Evolutionary conservation across 2,329 filamentous ascomycete genomes (phyloP).

Genomic region (Talaromyces sp.): DNA sequence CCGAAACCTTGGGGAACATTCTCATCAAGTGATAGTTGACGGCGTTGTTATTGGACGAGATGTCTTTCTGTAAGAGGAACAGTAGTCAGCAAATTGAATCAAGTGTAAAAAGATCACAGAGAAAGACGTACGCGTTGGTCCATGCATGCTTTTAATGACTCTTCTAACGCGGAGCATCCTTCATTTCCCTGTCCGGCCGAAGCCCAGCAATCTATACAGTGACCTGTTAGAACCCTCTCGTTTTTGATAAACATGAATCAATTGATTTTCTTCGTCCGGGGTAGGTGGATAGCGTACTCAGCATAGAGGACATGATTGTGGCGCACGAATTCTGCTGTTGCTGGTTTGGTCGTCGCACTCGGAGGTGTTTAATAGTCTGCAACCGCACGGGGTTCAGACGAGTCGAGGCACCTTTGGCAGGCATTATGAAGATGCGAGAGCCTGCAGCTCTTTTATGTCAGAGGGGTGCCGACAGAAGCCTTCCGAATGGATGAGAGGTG

Average conservation of each 20-base stretch:
- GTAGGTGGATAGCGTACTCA: slow-evolving; percentile 48
- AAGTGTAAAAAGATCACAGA: background rate
- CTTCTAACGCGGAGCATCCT: slow-evolving; percentile 56
- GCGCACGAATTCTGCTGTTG: slow-evolving; percentile 60
- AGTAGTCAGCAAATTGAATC: background rate
- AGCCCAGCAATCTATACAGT: slow-evolving; percentile 41
- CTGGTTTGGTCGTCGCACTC: slow-evolving; percentile 59
- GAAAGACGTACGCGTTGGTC: slow-evolving; percentile 62
- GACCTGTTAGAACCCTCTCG: background rate
- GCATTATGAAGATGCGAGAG: slow-evolving; percentile 28
- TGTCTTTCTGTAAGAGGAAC: slow-evolving; percentile 46
- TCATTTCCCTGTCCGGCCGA: slow-evolving; percentile 46
- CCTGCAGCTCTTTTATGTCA: background rate
- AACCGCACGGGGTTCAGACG: slow-evolving; percentile 43
- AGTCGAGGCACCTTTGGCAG: slow-evolving; percentile 41
- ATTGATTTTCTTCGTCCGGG: background rate
- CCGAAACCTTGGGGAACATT: slow-evolving; percentile 67
- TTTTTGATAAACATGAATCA: background rate
- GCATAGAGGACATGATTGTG: slow-evolving; percentile 60
- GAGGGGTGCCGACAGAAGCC: background rate
- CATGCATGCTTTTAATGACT: slow-evolving; percentile 65
- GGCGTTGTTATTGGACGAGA: slow-evolving; percentile 60
- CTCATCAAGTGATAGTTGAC: slow-evolving; percentile 90
- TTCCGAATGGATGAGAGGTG: background rate
- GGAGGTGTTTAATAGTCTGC: slow-evolving; percentile 50